Conservation (phyloP, 495 filamentous ascomycete species). For the Podospora pseudocomata region DNA sequence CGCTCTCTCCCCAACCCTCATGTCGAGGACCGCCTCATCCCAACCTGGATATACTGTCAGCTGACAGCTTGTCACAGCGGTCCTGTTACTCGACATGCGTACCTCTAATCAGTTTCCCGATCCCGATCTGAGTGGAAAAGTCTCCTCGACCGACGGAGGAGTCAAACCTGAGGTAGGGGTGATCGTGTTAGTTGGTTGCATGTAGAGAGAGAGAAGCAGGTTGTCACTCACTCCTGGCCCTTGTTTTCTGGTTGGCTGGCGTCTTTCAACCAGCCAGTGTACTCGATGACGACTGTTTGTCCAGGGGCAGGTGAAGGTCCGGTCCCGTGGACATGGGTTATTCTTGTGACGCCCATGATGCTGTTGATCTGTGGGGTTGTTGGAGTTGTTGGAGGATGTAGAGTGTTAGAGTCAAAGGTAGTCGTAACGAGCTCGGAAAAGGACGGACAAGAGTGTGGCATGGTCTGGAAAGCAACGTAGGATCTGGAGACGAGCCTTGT, state of each 20-base stretch:
- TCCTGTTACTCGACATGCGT: slow-evolving; percentile 18
- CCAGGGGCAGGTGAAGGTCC: slow-evolving; percentile 55
- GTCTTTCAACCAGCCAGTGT: slow-evolving; percentile 79
- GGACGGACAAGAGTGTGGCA: background rate
- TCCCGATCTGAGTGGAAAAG: slow-evolving; percentile 66
- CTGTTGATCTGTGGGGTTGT: background rate
- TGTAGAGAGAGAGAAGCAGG: background rate
- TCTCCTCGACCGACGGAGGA: slow-evolving; percentile 63
- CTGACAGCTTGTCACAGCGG: background rate
- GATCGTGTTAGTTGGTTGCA: slow-evolving; percentile 6
- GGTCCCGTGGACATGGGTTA: slow-evolving; percentile 39
- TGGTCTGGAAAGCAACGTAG: background rate
- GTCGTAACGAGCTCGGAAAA: background rate
- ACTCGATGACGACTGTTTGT: slow-evolving; percentile 72
- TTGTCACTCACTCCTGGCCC: slow-evolving; percentile 42
- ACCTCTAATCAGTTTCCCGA: slow-evolving; percentile 78
- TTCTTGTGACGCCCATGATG: slow-evolving; percentile 53
- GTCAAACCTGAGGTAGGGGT: slow-evolving; percentile 61
- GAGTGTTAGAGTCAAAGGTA: background rate
- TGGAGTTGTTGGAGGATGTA: background rate
- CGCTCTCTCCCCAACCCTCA: slow-evolving; percentile 78
- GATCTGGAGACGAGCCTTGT: background rate
- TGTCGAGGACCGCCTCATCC: slow-evolving; percentile 78
- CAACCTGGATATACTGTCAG: slow-evolving; percentile 54
- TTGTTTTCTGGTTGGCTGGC: slow-evolving; percentile 46